Evolutionary conservation across 2,329 filamentous ascomycete species (phyloP).

Genomic region (Colletotrichum sansevieriae): DNA sequence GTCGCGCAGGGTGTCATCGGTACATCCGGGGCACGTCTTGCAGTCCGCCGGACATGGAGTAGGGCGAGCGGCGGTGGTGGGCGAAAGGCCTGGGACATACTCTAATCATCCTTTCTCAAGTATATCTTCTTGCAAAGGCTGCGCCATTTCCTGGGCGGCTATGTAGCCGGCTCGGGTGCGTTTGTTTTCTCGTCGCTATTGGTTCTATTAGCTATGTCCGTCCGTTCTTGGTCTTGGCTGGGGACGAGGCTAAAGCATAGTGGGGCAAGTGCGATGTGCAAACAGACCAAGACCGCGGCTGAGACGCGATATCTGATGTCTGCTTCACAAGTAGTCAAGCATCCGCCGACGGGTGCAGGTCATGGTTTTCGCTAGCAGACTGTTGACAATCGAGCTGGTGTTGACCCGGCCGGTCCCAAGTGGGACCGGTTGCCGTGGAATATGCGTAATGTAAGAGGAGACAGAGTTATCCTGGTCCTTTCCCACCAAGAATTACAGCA

Average conservation of each 20-base stretch:
- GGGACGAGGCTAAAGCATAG: not conserved
- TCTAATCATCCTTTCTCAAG: not conserved
- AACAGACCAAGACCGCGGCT: not conserved
- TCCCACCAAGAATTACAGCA: not conserved
- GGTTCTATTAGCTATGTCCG: not conserved
- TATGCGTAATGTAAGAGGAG: not conserved
- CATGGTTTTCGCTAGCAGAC: not conserved
- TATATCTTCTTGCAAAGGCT: not conserved
- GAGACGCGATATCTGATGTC: not conserved
- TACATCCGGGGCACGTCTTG: not conserved
- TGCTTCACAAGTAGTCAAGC: not conserved
- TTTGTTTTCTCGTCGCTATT: not conserved
- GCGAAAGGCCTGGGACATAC: not conserved
- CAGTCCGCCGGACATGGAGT: not conserved
- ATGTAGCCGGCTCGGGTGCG: not conserved
- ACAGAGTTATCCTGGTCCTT: not conserved
- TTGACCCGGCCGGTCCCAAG: conserved; percentile 1
- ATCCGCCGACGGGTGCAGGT: conserved; percentile 1
- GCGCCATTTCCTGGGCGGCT: not conserved
- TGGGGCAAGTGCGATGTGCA: not conserved
- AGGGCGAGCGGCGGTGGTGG: not conserved
- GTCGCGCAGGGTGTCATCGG: not conserved
- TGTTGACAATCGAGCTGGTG: not conserved
- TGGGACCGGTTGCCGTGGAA: not conserved
- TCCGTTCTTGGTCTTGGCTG: not conserved